Percentiles rank a stretch among this genome's conserved stretches.
phyloP scores from a whole-genome alignment of 176 grass and related monocot genomes.

The Coix lacrymajobi region DNA sequence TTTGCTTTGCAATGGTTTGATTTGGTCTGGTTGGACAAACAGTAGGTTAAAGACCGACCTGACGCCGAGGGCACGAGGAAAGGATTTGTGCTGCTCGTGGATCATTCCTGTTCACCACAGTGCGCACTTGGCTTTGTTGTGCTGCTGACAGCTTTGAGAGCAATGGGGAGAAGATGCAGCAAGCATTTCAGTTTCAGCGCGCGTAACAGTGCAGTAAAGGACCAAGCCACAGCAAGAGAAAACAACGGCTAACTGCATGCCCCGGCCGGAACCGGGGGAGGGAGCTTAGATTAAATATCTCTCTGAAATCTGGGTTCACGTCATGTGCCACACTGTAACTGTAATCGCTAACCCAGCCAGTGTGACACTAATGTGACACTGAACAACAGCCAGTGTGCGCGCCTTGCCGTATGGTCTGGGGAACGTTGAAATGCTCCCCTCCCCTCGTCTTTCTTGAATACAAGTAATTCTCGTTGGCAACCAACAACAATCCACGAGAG shows the following conservation, averaged over 20 bases:
- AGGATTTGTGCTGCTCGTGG: background rate
- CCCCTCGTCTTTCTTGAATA: background rate
- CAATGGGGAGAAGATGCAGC: background rate
- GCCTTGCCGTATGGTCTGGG: conserved; percentile 11
- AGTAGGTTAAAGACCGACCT: no score
- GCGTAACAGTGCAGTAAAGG: background rate
- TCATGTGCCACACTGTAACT: no score
- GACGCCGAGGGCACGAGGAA: background rate
- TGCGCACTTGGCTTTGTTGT: background rate
- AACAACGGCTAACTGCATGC: conserved; percentile 21
- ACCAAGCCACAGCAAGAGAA: conserved; percentile 4
- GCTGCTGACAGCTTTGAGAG: background rate
- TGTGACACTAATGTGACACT: background rate
- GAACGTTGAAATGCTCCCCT: background rate
- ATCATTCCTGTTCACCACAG: background rate
- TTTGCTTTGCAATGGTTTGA: background rate
- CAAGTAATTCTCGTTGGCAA: background rate
- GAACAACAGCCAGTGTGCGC: background rate
- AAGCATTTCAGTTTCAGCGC: background rate
- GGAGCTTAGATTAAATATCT: background rate
- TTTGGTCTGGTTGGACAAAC: background rate
- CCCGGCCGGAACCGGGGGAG: background rate
- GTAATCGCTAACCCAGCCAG: background rate
- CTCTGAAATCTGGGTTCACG: background rate
- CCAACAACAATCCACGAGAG: background rate